Evolutionary conservation across 1,284 basidiomycete species (phyloP).

Genomic region (Ceratobasidium sp.): DNA sequence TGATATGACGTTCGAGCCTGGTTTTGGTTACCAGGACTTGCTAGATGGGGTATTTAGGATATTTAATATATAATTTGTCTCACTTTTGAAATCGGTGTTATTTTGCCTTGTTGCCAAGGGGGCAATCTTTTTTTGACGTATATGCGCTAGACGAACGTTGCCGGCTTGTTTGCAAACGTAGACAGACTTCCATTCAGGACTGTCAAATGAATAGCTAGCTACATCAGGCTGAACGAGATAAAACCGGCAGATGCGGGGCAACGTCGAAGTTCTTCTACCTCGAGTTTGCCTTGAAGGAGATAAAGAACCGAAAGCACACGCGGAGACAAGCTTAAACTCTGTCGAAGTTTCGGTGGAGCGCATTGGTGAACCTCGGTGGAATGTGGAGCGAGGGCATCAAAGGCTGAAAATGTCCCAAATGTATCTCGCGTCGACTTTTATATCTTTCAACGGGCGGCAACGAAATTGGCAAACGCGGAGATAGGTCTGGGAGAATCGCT

Average conservation of each 20-base stretch:
- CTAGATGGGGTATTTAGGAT: background rate
- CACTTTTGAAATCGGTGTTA: no score
- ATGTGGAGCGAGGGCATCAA: background rate
- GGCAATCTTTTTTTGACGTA: background rate
- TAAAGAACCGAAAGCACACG: background rate
- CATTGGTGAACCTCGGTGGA: background rate
- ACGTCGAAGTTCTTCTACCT: background rate
- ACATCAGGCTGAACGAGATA: background rate
- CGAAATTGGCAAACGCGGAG: background rate
- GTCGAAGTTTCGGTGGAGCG: constrained; percentile 3
- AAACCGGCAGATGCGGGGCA: background rate
- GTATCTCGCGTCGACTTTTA: background rate
- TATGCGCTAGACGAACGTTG: background rate
- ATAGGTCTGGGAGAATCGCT: background rate
- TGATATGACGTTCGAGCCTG: no score
- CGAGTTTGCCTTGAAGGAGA: background rate
- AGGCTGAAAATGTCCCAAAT: background rate
- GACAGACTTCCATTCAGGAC: background rate
- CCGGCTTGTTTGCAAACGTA: background rate
- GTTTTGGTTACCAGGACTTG: no score
- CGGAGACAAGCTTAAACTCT: background rate
- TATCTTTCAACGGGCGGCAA: background rate
- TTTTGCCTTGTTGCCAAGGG: background rate
- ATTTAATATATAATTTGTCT: background rate
- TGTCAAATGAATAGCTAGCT: background rate